These are phyloP conservation scores for Trichosanthes cucumerina DNA, from an alignment of 306 rosid genomes.

Conservation along the genomic window DNA sequence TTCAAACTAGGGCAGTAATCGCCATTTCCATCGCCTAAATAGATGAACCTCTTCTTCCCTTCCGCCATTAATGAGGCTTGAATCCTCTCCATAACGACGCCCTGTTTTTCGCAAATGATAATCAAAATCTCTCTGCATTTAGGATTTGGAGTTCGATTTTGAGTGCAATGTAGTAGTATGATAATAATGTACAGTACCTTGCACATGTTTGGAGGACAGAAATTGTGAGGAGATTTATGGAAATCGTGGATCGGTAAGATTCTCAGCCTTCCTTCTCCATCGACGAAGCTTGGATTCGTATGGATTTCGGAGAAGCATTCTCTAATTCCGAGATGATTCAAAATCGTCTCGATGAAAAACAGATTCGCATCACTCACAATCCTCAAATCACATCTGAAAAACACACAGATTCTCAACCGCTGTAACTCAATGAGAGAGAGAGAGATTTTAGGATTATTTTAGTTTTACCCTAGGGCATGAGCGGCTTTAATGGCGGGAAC, in stretches of 20 bases:
- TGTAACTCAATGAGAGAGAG: neutral
- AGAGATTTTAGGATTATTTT: neutral
- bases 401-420: neutral
- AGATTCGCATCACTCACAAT: conserved; percentile 68
- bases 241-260: conserved; percentile 53
- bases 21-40: conserved; percentile 56
- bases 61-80: conserved; percentile 17
- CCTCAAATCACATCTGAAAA: conserved; percentile 65
- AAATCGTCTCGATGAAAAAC: conserved; percentile 56
- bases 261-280: conserved; percentile 47
- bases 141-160: too few species aligned
- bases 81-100: conserved; percentile 34
- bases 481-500: conserved; percentile 5
- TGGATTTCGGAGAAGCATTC: conserved; percentile 60
- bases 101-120: conserved; percentile 17
- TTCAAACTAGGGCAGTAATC: conserved; percentile 58
- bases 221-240: conserved; percentile 34
- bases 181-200: conserved; percentile 41
- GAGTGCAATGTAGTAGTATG: too few species aligned
- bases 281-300: conserved; percentile 56
- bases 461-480: neutral
- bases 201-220: conserved; percentile 86
- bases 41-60: conserved; percentile 24
- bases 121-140: neutral
- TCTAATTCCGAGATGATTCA: conserved; percentile 53